Percentiles rank a stretch among this genome's conserved stretches.
Conservation (phyloP, 1,139 yeast species). For the Hansenula lynferdii region DNA sequence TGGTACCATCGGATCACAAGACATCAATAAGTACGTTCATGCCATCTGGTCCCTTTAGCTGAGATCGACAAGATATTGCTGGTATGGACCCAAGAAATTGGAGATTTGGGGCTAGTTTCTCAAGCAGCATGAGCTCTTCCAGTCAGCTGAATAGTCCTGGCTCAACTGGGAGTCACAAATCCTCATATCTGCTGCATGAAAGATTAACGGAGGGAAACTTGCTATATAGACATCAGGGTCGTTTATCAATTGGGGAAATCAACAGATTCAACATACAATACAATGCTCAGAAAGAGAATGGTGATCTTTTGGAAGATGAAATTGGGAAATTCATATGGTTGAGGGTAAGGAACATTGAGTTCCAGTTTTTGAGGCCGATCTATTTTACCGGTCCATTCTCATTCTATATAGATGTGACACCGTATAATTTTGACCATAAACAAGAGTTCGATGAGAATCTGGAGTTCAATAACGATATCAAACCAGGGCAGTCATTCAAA, state of each 20-base stretch:
- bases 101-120: too few relatives aligned
- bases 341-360: slow-evolving; percentile 47
- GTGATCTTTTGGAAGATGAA: slow-evolving; percentile 4
- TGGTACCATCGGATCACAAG: too few relatives aligned
- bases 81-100: too few relatives aligned
- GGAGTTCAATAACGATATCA: slow-evolving; percentile 34
- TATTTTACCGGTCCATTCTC: slow-evolving; percentile 60
- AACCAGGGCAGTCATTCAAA: slow-evolving; percentile 54
- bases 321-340: slow-evolving; percentile 24
- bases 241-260: neutral
- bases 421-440: slow-evolving; percentile 39
- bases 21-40: too few relatives aligned
- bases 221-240: neutral
- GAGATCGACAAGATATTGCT: too few relatives aligned
- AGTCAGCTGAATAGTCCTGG: too few relatives aligned
- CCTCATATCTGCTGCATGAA: too few relatives aligned
- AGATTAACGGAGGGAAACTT: neutral
- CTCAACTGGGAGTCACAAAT: too few relatives aligned
- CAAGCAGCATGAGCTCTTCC: too few relatives aligned
- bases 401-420: slow-evolving; percentile 55
- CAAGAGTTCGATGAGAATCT: slow-evolving; percentile 28
- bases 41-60: too few relatives aligned
- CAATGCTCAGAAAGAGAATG: neutral
- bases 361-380: slow-evolving; percentile 45
- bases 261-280: slow-evolving; percentile 13